Conservation (phyloP, 148 eudicot genomes). For the Rhododendron griersonianum region DNA sequence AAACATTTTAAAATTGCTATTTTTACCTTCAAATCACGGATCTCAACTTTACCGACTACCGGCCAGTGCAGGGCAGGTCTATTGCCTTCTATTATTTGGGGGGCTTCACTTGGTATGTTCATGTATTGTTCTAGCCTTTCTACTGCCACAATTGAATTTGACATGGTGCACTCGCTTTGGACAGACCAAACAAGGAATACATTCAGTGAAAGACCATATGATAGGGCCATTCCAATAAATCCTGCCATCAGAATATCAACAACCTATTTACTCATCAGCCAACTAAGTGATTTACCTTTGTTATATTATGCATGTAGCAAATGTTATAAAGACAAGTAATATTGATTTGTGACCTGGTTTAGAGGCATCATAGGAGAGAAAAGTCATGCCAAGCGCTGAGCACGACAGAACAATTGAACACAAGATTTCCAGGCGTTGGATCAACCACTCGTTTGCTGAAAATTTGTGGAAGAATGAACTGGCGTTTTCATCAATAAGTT, state of each 20-base stretch:
- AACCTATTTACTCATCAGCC: constrained; percentile 23
- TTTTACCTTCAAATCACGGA: constrained; percentile 60
- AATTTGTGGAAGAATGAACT: constrained; percentile 47
- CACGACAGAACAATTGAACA: constrained; percentile 40
- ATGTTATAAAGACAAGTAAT: not conserved
- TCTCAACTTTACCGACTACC: constrained; percentile 63
- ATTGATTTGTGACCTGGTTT: constrained; percentile 26
- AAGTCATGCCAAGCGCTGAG: constrained; percentile 42
- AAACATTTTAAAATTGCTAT: not conserved
- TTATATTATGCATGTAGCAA: not conserved
- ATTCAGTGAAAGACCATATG: constrained; percentile 83
- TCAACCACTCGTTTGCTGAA: constrained; percentile 56
- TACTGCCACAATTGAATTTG: constrained; percentile 65
- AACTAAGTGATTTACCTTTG: constrained; percentile 15
- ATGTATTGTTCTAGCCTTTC: constrained; percentile 82
- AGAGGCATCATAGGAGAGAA: constrained; percentile 29
- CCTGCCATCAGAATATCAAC: constrained; percentile 37
- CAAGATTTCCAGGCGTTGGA: constrained; percentile 48
- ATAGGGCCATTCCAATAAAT: constrained; percentile 79
- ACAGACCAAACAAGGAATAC: constrained; percentile 56
- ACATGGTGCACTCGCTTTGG: constrained; percentile 61
- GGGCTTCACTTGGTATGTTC: constrained; percentile 80
- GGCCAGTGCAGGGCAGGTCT: constrained; percentile 80
- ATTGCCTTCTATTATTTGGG: constrained; percentile 49
- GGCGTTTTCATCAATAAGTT: constrained; percentile 42